A percentile compares a stretch with the other conserved stretches of the same genome.
phyloP scores from a whole-genome alignment of 2,329 filamentous ascomycete genomes.

The Fusarium incarnatum region DNA sequence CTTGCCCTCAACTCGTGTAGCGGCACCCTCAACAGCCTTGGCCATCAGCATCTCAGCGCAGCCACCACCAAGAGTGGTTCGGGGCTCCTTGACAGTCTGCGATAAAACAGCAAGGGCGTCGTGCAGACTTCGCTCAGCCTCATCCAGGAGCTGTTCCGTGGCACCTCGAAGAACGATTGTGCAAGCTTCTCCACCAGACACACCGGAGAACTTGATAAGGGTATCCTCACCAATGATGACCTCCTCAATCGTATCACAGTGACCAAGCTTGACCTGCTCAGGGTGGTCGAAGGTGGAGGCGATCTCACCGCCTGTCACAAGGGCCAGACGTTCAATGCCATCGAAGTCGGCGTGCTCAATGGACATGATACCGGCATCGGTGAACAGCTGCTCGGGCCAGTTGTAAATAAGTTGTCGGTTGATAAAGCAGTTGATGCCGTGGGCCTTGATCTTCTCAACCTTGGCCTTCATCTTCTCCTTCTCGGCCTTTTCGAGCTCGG shows the following conservation, averaged over 20 bases:
- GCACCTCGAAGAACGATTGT: constrained; percentile 96
- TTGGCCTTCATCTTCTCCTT: constrained; percentile 99
- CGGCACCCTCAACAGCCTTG: constrained; percentile 93
- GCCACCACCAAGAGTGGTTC: constrained; percentile 93
- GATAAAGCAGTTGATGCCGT: constrained; percentile 99
- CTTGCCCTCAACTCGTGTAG: constrained; percentile 95
- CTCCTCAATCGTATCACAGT: constrained; percentile 96
- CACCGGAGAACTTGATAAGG: constrained; percentile 96
- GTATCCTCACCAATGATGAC: constrained; percentile 99
- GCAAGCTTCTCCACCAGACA: constrained; percentile 92
- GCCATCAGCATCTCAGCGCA: constrained; percentile 99
- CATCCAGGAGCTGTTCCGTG: constrained; percentile 95
- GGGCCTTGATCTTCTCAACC: constrained; percentile 98
- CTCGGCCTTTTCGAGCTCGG: constrained; percentile 98
- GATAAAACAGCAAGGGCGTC: constrained; percentile 96
- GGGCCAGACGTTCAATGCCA: constrained; percentile 91
- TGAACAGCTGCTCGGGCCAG: constrained; percentile 99
- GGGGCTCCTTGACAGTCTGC: constrained; percentile 94
- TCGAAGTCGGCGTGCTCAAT: constrained; percentile 99
- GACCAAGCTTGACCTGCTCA: constrained; percentile 94
- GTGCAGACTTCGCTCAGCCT: constrained; percentile 95
- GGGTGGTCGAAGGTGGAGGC: constrained; percentile 98
- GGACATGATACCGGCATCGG: constrained; percentile 96
- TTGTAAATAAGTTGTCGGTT: constrained; percentile 99
- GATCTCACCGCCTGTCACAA: constrained; percentile 97